Percentiles rank a stretch among this genome's conserved stretches.
These are phyloP conservation scores for Diaporthe caulivora DNA, from an alignment of 2,329 filamentous ascomycete genomes.

Conservation along the genomic window DNA sequence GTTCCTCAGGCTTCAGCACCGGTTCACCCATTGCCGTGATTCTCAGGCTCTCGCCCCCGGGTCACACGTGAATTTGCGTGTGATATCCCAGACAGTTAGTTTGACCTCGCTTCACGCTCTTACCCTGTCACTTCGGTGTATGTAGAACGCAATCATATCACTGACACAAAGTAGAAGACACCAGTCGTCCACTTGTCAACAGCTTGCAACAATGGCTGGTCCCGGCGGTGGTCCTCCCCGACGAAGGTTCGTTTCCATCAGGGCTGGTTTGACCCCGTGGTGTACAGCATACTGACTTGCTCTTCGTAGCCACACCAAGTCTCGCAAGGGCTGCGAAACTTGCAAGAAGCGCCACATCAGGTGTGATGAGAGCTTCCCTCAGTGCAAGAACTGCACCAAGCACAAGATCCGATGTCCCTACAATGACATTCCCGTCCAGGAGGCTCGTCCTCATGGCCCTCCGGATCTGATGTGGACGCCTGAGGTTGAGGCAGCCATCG, in stretches of 20 bases:
- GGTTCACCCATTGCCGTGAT: neutral
- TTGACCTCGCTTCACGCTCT: neutral
- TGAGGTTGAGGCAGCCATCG: slow-evolving; percentile 84
- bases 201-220: slow-evolving; percentile 79
- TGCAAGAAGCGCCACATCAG: slow-evolving; percentile 98
- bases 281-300: slow-evolving; percentile 42
- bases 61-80: slow-evolving; percentile 34
- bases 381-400: slow-evolving; percentile 99
- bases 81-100: slow-evolving; percentile 43
- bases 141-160: neutral
- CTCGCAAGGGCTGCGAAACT: slow-evolving; percentile 96
- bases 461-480: slow-evolving; percentile 86
- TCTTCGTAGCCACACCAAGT: slow-evolving; percentile 89
- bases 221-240: slow-evolving; percentile 93
- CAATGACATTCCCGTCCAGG: slow-evolving; percentile 83
- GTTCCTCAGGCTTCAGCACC: neutral
- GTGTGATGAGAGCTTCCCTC: slow-evolving; percentile 97
- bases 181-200: neutral
- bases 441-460: slow-evolving; percentile 71
- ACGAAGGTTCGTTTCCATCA: slow-evolving; percentile 63
- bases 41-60: slow-evolving; percentile 22
- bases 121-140: neutral
- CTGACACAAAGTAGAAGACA: slow-evolving; percentile 3
- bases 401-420: slow-evolving; percentile 99
- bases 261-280: slow-evolving; percentile 12